Base-by-base conservation (phyloP, 208 protist species). In the Trypanosoma scelopori region DNA sequence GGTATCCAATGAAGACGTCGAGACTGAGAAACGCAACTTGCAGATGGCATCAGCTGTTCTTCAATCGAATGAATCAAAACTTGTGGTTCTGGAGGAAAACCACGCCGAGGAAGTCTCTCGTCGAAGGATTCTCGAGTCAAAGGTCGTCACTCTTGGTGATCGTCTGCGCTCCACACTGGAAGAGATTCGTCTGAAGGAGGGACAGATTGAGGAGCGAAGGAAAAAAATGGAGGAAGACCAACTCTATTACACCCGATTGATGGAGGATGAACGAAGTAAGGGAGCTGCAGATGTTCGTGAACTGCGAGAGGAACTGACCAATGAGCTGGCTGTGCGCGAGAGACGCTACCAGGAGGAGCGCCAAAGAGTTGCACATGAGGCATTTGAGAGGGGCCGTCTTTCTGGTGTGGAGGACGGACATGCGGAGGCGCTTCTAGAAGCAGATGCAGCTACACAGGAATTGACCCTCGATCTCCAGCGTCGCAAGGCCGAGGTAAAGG, bases 151-250 rank as follows among this genome's bases (percentile, higher is more conserved):
- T 46, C 61, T 91, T 22, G 52, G 77, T 55, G 79, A 75, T 39
- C 76, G 82, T 20, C 62, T 93, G 28, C 74, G 74, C 7, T 47
- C 58, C 12, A 35, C 78, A 0, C 65, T 69, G 25, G 80, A 86
- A 50, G 82, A 82, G 22, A 35, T 74, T 28, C 65, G 76, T 46
- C 27, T 76, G 16, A 92, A 92, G 58, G 74, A 88, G 52, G 65
- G 69, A 37, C 76, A 79, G 58, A 77, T 82, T 41, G 78, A 86
- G 55, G 76, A 88, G 28, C 69, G 64, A 20, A 55, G 62, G 32
- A 67, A 68, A 51, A 91, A 91, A 69, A 85, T 85, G 55, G 79
- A 92, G 37, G 79, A 59, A 55, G 86, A 92, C 65, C 71, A 70
- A 7, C 39, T 75, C 20, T 77, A 90, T 61, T 92, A 86, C 65